Conservation (phyloP, 345 rosid genomes). For the Hevea brasiliensis region DNA sequence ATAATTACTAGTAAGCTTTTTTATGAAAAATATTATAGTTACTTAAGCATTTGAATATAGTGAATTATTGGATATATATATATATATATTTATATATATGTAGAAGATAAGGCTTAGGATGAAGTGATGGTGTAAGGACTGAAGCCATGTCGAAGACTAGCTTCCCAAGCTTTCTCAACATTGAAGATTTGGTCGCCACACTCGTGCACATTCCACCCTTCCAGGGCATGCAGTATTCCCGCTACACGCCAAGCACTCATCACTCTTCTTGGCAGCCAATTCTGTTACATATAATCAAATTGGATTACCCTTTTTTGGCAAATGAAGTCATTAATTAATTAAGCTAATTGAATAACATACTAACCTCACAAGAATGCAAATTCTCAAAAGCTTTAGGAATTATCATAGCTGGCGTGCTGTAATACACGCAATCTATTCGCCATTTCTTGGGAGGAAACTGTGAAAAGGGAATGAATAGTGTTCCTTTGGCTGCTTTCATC, state of each 20-base stretch:
- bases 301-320: too few species aligned
- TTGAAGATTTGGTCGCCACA: slow-evolving; percentile 44
- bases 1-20: too few species aligned
- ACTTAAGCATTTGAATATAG: too few species aligned
- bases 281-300: slow-evolving; percentile 29
- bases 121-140: too few species aligned
- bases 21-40: too few species aligned
- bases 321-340: too few species aligned
- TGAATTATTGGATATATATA: too few species aligned
- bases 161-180: slow-evolving; percentile 50
- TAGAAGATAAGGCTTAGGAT: too few species aligned
- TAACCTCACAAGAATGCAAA: slow-evolving; percentile 76
- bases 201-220: slow-evolving; percentile 64
- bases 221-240: slow-evolving; percentile 63
- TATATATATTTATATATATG: too few species aligned
- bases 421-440: slow-evolving; percentile 56
- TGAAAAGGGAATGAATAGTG: slow-evolving; percentile 62
- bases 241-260: slow-evolving; percentile 74
- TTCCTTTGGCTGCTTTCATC: slow-evolving; percentile 49
- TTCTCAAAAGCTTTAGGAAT: slow-evolving; percentile 53
- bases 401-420: slow-evolving; percentile 58
- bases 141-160: slow-evolving; percentile 58
- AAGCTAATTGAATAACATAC: too few species aligned
- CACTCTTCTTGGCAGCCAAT: slow-evolving; percentile 75
- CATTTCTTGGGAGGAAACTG: slow-evolving; percentile 51